Conservation (phyloP, 2,329 filamentous ascomycete species). For the Calonectria honghensis region DNA sequence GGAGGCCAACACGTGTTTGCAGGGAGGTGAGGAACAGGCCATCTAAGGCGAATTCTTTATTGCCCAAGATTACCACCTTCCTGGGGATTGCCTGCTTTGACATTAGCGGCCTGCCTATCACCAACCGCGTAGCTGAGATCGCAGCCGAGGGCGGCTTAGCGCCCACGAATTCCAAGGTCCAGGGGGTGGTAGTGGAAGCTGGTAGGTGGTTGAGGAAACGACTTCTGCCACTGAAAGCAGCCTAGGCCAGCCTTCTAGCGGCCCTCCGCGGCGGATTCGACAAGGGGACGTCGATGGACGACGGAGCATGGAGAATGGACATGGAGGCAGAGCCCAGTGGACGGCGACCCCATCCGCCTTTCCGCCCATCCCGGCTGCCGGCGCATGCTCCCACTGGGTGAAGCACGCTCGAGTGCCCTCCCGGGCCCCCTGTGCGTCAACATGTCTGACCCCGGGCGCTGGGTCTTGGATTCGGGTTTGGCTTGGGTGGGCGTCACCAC, state of each 20-base stretch:
- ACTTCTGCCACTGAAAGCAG: conserved; percentile 31
- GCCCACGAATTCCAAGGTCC: conserved; percentile 29
- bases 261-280: conserved; percentile 41
- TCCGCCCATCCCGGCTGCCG: conserved; percentile 50
- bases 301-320: conserved; percentile 31
- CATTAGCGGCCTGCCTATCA: conserved; percentile 46
- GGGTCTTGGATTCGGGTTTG: conserved; percentile 35
- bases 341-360: conserved; percentile 43
- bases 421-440: conserved; percentile 46
- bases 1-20: conserved; percentile 52
- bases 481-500: conserved; percentile 35
- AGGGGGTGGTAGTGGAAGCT: conserved; percentile 2
- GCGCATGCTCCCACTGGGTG: conserved; percentile 53
- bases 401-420: conserved; percentile 18
- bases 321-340: conserved; percentile 25
- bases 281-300: conserved; percentile 21
- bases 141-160: conserved; percentile 48
- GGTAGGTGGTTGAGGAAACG: conserved; percentile 17
- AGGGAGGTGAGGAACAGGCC: conserved; percentile 46
- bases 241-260: conserved; percentile 38
- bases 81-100: conserved; percentile 47
- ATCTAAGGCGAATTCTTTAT: conserved; percentile 43
- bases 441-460: conserved; percentile 48
- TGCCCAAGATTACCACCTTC: conserved; percentile 52
- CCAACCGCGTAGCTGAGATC: conserved; percentile 40